Base-by-base conservation (phyloP, 306 rosid genomes). In the Castanea sativa region DNA sequence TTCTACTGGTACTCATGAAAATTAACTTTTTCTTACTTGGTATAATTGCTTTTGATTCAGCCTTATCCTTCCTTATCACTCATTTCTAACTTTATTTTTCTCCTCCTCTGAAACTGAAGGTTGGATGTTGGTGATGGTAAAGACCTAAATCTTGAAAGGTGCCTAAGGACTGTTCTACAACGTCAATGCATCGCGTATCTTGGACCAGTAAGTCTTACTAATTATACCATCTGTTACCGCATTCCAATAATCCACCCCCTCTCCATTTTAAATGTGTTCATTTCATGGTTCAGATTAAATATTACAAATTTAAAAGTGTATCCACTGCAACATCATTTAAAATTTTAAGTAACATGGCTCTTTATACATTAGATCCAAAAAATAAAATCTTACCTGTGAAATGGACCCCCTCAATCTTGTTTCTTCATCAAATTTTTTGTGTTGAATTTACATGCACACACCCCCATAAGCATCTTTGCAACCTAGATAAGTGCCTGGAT, bases 61-160 rank as follows among this genome's bases (percentile, higher is more conserved):
- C 52, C 1, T 41, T 57, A 49, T 35, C 60, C 43, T 45, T 52
- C 69, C 2, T n/a, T 59, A 64, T 27, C 27, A 23, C 32, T 35
- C 30, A 75, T 38, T 16, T 49, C 45, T 74, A 11, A 63, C 52
- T 43, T n/a, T 32, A 61, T 19, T 19, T n/a, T 35, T 21, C 45
- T 14, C 49, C 45, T 19, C 25, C 33, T 15, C 12, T 74, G 81
- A 3, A 57, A 75, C 53, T 80, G 43, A 60, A 85, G 91, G 91
- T 73, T 88, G 86, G 91, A 88, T 79, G 85, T 88, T 49, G 91
- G 91, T 49, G 91, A 88, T 19, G 87, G 91, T 19, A 88, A 85
- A 75, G 86, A 74, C 32, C 15, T 73, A 56, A 81, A 78, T 55
- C 82, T 78, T 49, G 73, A 83, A 75, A 83, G 81, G 73, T 88